Base-by-base conservation (phyloP, 2,329 filamentous ascomycete species). In the Reticulascus tulasneorum region DNA sequence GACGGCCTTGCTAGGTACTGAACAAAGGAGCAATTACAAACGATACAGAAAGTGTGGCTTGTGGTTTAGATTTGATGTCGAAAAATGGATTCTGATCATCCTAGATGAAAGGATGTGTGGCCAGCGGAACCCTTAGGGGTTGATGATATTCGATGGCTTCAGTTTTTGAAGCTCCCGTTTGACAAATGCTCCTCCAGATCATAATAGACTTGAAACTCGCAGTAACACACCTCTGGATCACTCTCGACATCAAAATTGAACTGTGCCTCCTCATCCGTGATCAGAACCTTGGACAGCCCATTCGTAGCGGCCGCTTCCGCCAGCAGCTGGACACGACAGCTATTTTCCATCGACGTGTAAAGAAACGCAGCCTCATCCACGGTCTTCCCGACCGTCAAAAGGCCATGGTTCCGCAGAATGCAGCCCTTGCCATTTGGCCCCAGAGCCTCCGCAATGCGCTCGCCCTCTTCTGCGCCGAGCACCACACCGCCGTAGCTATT, bases 291-390 rank as follows among this genome's bases (percentile, higher is more conserved):
- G 8, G 47, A 30, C 4, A 59, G 38, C 7, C 54, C 49, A 6
- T 50, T 52, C 3, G 53, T 54, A 7, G 52, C 44, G 2, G 53
- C 55, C 9, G 52, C 44, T 55, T 88, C 83, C n/a, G 77, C 75
- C 37, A 76, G 62, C 24, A 88, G 59, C 56, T 88, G 84, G 12
- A 82, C 69, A 35, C 77, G 70, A 52, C 83, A 87, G 9, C 71
- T 76, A 20, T 77, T 69, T 55, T 87, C 83, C 60, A 86, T 69
- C 6, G 79, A 63, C 0, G 76, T 79, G 54, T 83, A 86, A 37
- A 85, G 56, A 54, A 79, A 86, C 0, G 81, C 81, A 0, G 84
- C 83, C 57, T 87, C 84, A 46, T 87, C 84, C 2, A 88, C 82
- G 0, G 82, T 87, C 5, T 55, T 50, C 0, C 84, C 84, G 0